Evolutionary conservation across 2,329 filamentous ascomycete genomes (phyloP).

Genomic region (Scorias spongiosa): DNA sequence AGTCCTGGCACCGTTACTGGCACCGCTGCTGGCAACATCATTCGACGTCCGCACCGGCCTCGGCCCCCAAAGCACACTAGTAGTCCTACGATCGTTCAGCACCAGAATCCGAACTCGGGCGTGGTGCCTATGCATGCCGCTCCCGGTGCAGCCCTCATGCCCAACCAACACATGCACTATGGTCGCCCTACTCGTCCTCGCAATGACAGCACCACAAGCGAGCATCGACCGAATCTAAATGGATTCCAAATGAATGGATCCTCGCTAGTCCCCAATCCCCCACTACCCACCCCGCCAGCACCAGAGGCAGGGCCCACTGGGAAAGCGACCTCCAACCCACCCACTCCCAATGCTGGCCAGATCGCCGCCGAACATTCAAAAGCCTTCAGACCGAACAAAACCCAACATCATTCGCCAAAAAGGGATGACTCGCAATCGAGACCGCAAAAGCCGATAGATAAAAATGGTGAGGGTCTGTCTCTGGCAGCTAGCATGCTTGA

Average conservation of each 20-base stretch:
- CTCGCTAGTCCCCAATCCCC: constrained; percentile 2
- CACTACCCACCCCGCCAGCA: background rate
- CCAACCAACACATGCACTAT: constrained; percentile 19
- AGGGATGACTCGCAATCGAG: constrained; percentile 5
- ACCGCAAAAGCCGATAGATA: background rate
- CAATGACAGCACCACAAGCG: constrained; percentile 26
- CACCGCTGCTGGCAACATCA: constrained; percentile 13
- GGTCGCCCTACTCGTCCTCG: constrained; percentile 19
- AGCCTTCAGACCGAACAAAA: constrained; percentile 7
- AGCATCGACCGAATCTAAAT: constrained; percentile 18
- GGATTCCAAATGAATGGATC: background rate
- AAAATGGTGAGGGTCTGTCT: background rate
- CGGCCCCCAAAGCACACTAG: constrained; percentile 71
- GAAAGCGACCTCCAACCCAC: constrained; percentile 15
- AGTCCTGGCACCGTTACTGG: constrained; percentile 57
- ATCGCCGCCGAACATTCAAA: constrained; percentile 14
- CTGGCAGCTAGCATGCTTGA: constrained; percentile 42
- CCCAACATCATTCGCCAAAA: constrained; percentile 12
- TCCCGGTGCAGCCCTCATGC: constrained; percentile 22
- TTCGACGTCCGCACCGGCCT: too few relatives aligned
- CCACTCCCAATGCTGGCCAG: constrained; percentile 11
- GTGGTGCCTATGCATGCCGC: background rate
- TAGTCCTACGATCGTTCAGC: constrained; percentile 55
- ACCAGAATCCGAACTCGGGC: constrained; percentile 10
- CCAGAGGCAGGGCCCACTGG: constrained; percentile 4